Conservation (phyloP, 179 eudicot genomes). For the Nepenthes alata region DNA sequence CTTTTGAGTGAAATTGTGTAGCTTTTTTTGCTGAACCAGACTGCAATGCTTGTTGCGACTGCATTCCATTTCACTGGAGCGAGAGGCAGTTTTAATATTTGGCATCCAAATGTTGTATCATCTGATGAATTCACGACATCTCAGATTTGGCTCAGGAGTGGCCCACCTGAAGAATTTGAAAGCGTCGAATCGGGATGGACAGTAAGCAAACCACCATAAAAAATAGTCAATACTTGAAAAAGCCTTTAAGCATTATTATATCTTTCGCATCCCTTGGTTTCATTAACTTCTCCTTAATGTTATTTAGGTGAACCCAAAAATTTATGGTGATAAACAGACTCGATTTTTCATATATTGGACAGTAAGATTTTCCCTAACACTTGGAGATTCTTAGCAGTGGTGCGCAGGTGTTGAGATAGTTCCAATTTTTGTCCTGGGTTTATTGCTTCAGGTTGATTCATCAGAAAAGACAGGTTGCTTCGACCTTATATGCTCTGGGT, state of each 20-base stretch:
- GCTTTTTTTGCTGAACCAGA: conserved; percentile 10
- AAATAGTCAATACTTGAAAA: background rate
- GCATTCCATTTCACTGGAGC: conserved; percentile 30
- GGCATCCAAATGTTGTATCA: conserved; percentile 38
- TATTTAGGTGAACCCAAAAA: background rate
- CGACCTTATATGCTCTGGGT: conserved; percentile 58
- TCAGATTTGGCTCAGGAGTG: conserved; percentile 29
- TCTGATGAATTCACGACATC: conserved; percentile 54
- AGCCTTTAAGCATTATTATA: too few relatives aligned
- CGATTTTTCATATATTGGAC: too few relatives aligned
- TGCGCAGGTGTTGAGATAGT: background rate
- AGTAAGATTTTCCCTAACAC: background rate
- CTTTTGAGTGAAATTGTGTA: too few relatives aligned
- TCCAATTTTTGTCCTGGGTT: background rate
- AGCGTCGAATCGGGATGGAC: conserved; percentile 59
- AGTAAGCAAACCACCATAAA: conserved; percentile 19
- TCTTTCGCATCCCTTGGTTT: too few relatives aligned
- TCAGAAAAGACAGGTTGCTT: conserved; percentile 49
- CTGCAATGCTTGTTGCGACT: conserved; percentile 27
- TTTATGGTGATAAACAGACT: too few relatives aligned
- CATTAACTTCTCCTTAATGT: background rate
- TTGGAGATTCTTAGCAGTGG: background rate
- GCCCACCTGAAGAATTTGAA: conserved; percentile 23
- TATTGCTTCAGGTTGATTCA: conserved; percentile 29
- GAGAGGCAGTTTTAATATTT: conserved; percentile 30